A percentile compares a stretch with the other conserved stretches of the same genome.
phyloP scores from a whole-genome alignment of 116 monocot genomes.

The Papilionanthe hybrid region DNA sequence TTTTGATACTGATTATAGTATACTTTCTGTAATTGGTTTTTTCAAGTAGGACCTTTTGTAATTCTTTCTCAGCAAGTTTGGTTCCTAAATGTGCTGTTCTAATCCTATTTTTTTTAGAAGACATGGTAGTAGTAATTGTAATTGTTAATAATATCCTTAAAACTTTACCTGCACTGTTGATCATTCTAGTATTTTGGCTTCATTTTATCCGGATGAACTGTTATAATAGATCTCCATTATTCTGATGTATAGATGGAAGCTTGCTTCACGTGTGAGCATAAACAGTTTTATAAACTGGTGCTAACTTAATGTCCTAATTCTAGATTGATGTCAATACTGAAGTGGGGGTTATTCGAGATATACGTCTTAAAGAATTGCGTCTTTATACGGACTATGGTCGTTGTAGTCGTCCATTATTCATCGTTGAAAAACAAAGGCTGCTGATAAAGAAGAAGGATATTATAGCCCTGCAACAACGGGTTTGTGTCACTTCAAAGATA shows the following conservation, averaged over 20 bases:
- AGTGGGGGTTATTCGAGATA: constrained; percentile 90
- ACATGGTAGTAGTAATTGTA: no score
- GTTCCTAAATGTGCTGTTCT: neutral
- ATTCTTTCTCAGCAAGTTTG: neutral
- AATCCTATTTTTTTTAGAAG: neutral
- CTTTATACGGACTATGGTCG: constrained; percentile 97
- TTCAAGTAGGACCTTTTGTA: no score
- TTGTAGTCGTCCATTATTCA: constrained; percentile 95
- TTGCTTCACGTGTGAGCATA: neutral
- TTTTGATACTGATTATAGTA: neutral
- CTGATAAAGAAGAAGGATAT: constrained; percentile 94
- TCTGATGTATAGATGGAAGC: neutral
- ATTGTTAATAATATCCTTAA: neutral
- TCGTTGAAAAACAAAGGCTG: constrained; percentile 92
- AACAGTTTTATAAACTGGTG: neutral
- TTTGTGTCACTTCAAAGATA: constrained; percentile 13
- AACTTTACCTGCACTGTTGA: neutral
- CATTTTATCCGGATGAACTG: neutral
- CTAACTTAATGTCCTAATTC: neutral
- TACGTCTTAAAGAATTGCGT: constrained; percentile 83
- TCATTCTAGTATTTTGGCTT: no score
- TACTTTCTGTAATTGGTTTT: no score
- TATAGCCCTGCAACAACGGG: constrained; percentile 85
- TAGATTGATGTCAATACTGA: constrained; percentile 97
- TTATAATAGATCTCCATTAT: neutral